phyloP scores from a whole-genome alignment of 2,329 filamentous ascomycete species.

The Diplodia intermedia region DNA sequence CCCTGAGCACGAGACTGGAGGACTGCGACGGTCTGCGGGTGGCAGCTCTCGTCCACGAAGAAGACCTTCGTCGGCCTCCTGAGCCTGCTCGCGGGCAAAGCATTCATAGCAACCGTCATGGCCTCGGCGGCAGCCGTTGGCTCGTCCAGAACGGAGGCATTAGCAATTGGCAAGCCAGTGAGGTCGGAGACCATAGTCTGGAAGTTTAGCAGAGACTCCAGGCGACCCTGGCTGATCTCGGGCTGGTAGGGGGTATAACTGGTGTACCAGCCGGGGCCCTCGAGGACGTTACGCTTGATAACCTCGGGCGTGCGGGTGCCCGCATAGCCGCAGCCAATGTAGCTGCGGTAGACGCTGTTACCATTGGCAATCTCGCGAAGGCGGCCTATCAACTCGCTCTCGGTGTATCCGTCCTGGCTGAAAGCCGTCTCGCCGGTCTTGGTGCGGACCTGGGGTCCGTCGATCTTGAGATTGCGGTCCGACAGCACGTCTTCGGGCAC shows the following conservation, averaged over 20 bases:
- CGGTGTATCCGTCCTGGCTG: slow-evolving; percentile 58
- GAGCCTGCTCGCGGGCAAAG: slow-evolving; percentile 72
- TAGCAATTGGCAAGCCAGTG: slow-evolving; percentile 84
- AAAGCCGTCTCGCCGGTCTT: slow-evolving; percentile 45
- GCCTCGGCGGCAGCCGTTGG: slow-evolving; percentile 92
- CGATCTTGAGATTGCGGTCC: slow-evolving; percentile 66
- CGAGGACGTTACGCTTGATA: slow-evolving; percentile 89
- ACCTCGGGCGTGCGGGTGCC: slow-evolving; percentile 85
- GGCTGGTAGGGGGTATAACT: slow-evolving; percentile 98
- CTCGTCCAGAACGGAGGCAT: slow-evolving; percentile 90
- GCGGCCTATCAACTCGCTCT: slow-evolving; percentile 64
- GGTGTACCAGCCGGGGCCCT: slow-evolving; percentile 96
- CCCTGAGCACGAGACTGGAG: slow-evolving; percentile 85
- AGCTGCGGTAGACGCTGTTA: slow-evolving; percentile 69
- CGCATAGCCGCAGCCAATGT: slow-evolving; percentile 89
- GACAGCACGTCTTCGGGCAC: slow-evolving; percentile 81
- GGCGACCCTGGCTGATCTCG: slow-evolving; percentile 92
- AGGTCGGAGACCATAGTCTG: slow-evolving; percentile 91
- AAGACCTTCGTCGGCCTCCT: slow-evolving; percentile 80
- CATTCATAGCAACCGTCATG: slow-evolving; percentile 89
- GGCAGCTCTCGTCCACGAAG: slow-evolving; percentile 80
- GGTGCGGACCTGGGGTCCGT: slow-evolving; percentile 43
- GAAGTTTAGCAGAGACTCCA: slow-evolving; percentile 93
- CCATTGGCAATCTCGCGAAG: slow-evolving; percentile 63
- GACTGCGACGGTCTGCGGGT: slow-evolving; percentile 85